Conservation (phyloP, 805 yeast genomes). For the Wickerhamiella lipophila region DNA sequence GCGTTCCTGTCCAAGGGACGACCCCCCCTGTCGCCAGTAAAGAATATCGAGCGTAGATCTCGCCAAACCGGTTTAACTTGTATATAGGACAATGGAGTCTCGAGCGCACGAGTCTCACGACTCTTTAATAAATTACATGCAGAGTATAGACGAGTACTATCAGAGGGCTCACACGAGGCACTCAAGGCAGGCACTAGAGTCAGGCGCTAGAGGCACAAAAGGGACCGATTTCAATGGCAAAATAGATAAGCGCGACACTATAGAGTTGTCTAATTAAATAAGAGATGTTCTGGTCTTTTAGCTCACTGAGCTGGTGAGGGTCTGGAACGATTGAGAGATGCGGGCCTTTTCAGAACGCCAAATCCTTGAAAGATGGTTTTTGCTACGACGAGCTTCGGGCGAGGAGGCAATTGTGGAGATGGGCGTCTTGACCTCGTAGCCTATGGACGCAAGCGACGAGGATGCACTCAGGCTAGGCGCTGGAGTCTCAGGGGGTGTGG, state of each 20-base stretch:
- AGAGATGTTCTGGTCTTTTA: not conserved
- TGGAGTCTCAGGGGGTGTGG: slow-evolving; percentile 11
- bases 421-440: slow-evolving; percentile 8
- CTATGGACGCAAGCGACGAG: slow-evolving; percentile 13
- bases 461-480: slow-evolving; percentile 16
- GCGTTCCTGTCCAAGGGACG: no score
- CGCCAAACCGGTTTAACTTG: no score
- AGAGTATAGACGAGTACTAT: no score
- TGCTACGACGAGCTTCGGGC: not conserved
- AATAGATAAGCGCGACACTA: not conserved
- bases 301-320: slow-evolving; percentile 9
- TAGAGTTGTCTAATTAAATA: not conserved
- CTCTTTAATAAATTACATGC: no score
- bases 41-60: no score
- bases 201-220: no score
- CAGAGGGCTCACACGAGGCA: no score
- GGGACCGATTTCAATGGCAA: slow-evolving; percentile 4
- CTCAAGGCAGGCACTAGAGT: no score
- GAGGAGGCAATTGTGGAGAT: not conserved
- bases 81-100: no score
- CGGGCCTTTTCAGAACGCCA: slow-evolving; percentile 12
- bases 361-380: slow-evolving; percentile 8
- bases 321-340: slow-evolving; percentile 8
- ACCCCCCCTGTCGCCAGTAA: no score
- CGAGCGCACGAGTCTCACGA: no score